phyloP scores from a whole-genome alignment of 441 rosid species.

The Mallotus japonicus region DNA sequence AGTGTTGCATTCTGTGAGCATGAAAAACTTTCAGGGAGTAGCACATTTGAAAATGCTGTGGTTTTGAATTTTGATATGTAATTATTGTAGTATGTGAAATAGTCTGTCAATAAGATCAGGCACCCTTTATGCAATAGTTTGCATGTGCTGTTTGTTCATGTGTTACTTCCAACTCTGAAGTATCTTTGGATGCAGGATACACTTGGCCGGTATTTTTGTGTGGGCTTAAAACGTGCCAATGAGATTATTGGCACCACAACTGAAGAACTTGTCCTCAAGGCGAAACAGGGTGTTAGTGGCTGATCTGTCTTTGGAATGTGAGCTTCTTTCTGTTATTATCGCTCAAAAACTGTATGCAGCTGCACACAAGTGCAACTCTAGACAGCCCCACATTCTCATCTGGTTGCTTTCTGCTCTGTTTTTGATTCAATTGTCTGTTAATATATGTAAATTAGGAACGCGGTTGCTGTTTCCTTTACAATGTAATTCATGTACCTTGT shows the following conservation, averaged over 20 bases:
- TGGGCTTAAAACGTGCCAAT: conserved; percentile 81
- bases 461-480: neutral
- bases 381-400: neutral
- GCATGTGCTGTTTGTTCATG: neutral
- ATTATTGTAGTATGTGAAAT: neutral
- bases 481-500: neutral
- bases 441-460: conserved; percentile 11
- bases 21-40: neutral
- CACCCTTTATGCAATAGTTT: neutral
- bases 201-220: conserved; percentile 69
- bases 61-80: neutral
- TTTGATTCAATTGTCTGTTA: neutral
- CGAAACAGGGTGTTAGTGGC: conserved; percentile 45
- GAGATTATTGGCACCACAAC: conserved; percentile 95
- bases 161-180: conserved; percentile 9
- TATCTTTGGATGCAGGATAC: conserved; percentile 51
- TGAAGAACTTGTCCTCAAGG: conserved; percentile 92
- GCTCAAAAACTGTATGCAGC: neutral
- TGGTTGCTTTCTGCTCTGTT: neutral
- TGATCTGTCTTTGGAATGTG: conserved; percentile 18
- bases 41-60: neutral
- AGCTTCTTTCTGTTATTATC: neutral
- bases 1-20: too few species aligned
- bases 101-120: neutral
- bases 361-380: neutral